Conservation (phyloP, 2,329 filamentous ascomycete genomes). For the Epichloe sp. region DNA sequence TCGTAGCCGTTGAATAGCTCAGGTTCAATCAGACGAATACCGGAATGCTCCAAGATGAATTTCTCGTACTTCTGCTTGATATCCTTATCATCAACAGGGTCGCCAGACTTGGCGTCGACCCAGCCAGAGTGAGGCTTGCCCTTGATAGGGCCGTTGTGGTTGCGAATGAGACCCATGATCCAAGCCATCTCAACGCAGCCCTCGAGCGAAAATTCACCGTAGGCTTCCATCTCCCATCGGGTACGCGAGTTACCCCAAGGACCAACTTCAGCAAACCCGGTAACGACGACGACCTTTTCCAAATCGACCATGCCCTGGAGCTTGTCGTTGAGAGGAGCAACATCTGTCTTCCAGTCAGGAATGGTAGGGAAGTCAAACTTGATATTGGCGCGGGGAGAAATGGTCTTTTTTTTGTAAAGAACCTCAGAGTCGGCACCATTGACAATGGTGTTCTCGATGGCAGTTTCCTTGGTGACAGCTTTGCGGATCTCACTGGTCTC, state of each 20-base stretch:
- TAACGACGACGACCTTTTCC: constrained; percentile 94
- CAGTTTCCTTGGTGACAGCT: constrained; percentile 88
- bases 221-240: constrained; percentile 98
- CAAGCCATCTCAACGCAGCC: constrained; percentile 99
- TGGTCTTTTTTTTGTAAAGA: constrained; percentile 85
- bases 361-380: constrained; percentile 90
- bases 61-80: constrained; percentile 97
- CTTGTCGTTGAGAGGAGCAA: constrained; percentile 75
- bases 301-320: constrained; percentile 98
- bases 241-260: constrained; percentile 98
- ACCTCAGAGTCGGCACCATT: constrained; percentile 88
- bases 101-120: constrained; percentile 88
- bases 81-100: constrained; percentile 96
- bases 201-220: constrained; percentile 92
- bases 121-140: constrained; percentile 93
- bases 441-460: constrained; percentile 93
- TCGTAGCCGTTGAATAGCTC: constrained; percentile 96
- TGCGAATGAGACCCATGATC: constrained; percentile 99
- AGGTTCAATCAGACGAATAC: constrained; percentile 94
- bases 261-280: constrained; percentile 89
- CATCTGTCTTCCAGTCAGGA: constrained; percentile 82
- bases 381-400: constrained; percentile 92
- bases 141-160: constrained; percentile 93
- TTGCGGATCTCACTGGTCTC: constrained; percentile 88
- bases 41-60: constrained; percentile 87